A percentile compares a stretch with the other conserved stretches of the same genome.
Evolutionary conservation across 2,329 filamentous ascomycete species (phyloP).

Genomic region (Pseudogymnoascus sp.): DNA sequence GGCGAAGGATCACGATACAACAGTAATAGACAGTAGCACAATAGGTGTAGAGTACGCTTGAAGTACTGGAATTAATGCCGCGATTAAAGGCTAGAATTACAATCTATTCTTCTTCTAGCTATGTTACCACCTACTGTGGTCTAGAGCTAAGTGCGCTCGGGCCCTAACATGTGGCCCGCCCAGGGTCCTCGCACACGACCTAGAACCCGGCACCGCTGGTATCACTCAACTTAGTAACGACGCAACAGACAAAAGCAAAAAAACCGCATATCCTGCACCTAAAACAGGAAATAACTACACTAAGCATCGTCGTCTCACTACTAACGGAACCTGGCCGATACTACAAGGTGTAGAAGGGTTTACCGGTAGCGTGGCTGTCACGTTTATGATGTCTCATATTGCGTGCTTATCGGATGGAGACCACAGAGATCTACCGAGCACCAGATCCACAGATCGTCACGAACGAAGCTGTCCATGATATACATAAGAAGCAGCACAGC

Average conservation of each 20-base stretch:
- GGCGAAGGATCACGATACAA: background rate
- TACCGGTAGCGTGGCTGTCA: background rate
- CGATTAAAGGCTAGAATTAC: background rate
- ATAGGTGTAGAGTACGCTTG: background rate
- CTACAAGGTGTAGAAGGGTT: background rate
- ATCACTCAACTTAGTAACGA: background rate
- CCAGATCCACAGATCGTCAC: background rate
- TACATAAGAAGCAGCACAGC: background rate
- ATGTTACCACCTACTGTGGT: background rate
- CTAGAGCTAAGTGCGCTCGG: background rate
- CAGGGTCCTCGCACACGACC: background rate
- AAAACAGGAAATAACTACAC: background rate
- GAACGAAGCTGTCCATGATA: background rate
- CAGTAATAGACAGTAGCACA: background rate
- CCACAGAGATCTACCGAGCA: background rate
- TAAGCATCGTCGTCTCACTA: background rate
- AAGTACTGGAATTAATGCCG: background rate
- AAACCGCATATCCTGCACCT: background rate
- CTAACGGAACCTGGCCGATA: background rate
- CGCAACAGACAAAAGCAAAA: background rate
- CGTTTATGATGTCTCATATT: constrained; percentile 6
- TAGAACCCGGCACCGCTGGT: no score
- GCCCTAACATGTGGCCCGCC: background rate
- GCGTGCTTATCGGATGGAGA: background rate
- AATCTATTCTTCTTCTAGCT: background rate